Base-by-base conservation (phyloP, 768 basidiomycete species). In the Phaeolepiota aurea region DNA sequence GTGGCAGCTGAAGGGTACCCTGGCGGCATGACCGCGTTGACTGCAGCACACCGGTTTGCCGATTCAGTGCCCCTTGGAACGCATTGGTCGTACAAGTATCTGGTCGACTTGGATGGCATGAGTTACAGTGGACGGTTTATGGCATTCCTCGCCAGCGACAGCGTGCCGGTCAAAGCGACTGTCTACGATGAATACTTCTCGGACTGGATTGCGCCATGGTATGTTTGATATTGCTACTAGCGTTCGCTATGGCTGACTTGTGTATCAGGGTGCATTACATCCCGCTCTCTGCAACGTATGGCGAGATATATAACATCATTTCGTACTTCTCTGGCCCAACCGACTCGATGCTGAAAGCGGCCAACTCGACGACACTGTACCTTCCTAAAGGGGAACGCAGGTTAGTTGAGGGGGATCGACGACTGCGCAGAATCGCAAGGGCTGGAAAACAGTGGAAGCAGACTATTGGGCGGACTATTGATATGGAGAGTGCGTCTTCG, bases 391-490 rank as follows among this genome's bases (percentile, higher is more conserved):
- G 66, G 38, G 55, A 58, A 37, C 62, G 66, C 25, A 49, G 54
- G 40, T 54, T 65, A 14, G 50, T 61, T 3, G 78, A 88, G 44
- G 86, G 85, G 3, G 89, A 94, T 54, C 65, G 66, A 19, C 72
- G 81, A 35, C 63, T 92, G 41, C 68, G 80, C 28, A 74, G 87
- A 49, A 94, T 98, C 28, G 93, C 94, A 0, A 66, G 81, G 32
- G 89, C 91, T 1, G 93, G 94, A n/a, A 82, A 91, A 54, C 75
- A 87, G 44, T 98, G 94, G 94, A 90, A 86, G 59, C 74, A 77
- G 51, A 85, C 79, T 1, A 72, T 89, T 14, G 89, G 88, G 19
- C 63, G 94, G 37, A 79, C 74, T 41, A 69, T 82, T 41, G 94
- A 97, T 63, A 91, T 96, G 87, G 89, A 97, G 75, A 84, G 90